Base-by-base conservation (phyloP, 805 yeast species). In the Priceomyces haplophilus region DNA sequence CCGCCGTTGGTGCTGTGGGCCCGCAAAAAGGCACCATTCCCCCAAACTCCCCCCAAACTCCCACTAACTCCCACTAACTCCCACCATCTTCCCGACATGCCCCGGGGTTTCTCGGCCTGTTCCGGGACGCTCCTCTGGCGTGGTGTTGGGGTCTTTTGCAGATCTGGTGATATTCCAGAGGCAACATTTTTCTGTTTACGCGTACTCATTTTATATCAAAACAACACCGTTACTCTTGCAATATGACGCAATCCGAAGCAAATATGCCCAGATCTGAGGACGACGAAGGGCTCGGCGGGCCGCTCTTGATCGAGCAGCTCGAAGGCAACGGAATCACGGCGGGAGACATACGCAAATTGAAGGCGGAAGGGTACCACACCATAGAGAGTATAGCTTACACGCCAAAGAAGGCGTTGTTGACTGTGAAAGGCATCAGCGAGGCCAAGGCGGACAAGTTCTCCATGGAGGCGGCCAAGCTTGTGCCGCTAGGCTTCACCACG, bases 401-500 rank as follows among this genome's bases (percentile, higher is more conserved):
- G 4, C 95, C 97, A 15, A 85, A 86, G 57, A 83, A 91, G 53
- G 80, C 78, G 4, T 70, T 91, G 34, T 65, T 87, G 34, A 75
- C 76, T 6, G 85, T 93, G 31, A 89, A 88, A 61, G 99, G 99
- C 35, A 89, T 93, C 27, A 85, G 96, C 8, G 99, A 93, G 58
- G 91, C 91, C 41, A 93, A 93, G 61, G 97, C 97, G 1, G 97
- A 88, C 54, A 81, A 82, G 51, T 69, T 93, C 40, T 69, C 90
- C 39, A 75, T 74, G 34, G 97, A 88, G 54, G 97, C 98, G 0
- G 77, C 91, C 31, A 82, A 85, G 54, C 67, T 82, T 37, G 97
- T 91, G 2, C 97, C 96, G 6, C 79, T 93, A 83, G 99, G 99
- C 0, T 93, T 93, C 69, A 91, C 97, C 17, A 91, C 98, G 0